Evolutionary conservation across 169 alveolate species (phyloP), one percentile per base, ranked within the genome.

Genomic region (Neospora caninum): DNA sequence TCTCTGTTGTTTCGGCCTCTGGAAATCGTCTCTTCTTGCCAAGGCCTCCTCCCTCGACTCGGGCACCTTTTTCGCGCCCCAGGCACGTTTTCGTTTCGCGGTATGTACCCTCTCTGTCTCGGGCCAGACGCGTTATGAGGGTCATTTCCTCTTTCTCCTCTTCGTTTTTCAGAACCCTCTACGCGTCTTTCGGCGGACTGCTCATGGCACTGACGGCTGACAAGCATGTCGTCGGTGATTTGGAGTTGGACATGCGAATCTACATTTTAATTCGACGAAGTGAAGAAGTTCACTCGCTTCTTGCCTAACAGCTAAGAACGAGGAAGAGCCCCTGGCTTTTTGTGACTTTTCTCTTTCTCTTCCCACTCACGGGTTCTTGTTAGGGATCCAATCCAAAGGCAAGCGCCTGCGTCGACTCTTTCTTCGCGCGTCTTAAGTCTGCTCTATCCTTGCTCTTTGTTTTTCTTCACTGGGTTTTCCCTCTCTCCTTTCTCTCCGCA

Each of bases 181-280:
- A 96, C 91, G 98, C 98, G 34, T 98, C 99, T 29, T 98, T 97
- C 86, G 99, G 99, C 45, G 99, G 99, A 36, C 96, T 98, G 49
- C 95, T 98, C 88, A 97, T 98, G 99, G 97, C 99, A 1, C 94
- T 98, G 87, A 97, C 99, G 36, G 98, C 99, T 18, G 99, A 98
- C 94, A 98, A 98, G 94, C 98, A 98, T 93, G 98, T 98, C 54
- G 97, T 98, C 22, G 98, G 98, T 34, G 99, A 98, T 93, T 94
- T 98, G 39, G 98, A 97, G 83, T 93, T 98, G 39, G 99, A 98
- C 89, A 98, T 98, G 99, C 95, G 98, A 88, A 95, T 98, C n/a
- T 98, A 97, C 92, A 95, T 98, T 70, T 96, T 98, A 36, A 91
- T 96, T 36, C 53, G 89, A 1, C 2, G 89, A 16, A 82, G 89